phyloP scores from a whole-genome alignment of 2,329 filamentous ascomycete genomes.

The Paecilomyces sp. region DNA sequence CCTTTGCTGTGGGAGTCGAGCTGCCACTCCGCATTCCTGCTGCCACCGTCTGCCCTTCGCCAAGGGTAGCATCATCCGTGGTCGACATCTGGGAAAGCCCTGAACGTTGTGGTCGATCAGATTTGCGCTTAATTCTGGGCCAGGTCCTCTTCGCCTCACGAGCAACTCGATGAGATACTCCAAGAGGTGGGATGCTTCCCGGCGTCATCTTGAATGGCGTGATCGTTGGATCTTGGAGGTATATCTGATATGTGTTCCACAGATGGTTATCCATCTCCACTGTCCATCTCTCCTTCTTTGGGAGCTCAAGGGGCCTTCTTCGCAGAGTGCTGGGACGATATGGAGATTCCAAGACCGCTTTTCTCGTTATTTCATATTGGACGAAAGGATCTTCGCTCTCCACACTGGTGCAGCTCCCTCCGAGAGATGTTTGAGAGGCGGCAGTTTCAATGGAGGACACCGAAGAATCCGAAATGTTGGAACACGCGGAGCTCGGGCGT shows the following conservation, averaged over 20 bases:
- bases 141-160: conserved; percentile 56
- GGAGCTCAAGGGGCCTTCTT: conserved; percentile 15
- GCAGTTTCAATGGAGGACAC: conserved; percentile 53
- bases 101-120: conserved; percentile 13
- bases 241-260: conserved; percentile 59
- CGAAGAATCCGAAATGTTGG: conserved; percentile 56
- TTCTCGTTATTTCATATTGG: conserved; percentile 31
- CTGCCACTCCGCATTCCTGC: conserved; percentile 42
- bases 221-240: conserved; percentile 58
- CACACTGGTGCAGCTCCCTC: conserved; percentile 55
- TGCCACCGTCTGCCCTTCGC: conserved; percentile 24
- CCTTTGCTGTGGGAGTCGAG: conserved; percentile 38
- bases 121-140: conserved; percentile 39
- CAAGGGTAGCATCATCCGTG: background rate
- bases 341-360: conserved; percentile 31
- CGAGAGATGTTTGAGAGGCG: conserved; percentile 49
- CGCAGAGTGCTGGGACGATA: conserved; percentile 23
- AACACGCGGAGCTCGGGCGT: conserved; percentile 52
- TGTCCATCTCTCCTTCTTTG: conserved; percentile 42
- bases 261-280: conserved; percentile 59
- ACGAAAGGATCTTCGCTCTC: conserved; percentile 56
- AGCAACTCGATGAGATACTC: conserved; percentile 57
- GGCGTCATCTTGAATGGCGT: conserved; percentile 62
- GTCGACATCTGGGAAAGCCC: background rate
- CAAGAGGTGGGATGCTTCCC: conserved; percentile 56